phyloP scores from a whole-genome alignment of 2,329 filamentous ascomycete genomes.

The Colletotrichum sp. region DNA sequence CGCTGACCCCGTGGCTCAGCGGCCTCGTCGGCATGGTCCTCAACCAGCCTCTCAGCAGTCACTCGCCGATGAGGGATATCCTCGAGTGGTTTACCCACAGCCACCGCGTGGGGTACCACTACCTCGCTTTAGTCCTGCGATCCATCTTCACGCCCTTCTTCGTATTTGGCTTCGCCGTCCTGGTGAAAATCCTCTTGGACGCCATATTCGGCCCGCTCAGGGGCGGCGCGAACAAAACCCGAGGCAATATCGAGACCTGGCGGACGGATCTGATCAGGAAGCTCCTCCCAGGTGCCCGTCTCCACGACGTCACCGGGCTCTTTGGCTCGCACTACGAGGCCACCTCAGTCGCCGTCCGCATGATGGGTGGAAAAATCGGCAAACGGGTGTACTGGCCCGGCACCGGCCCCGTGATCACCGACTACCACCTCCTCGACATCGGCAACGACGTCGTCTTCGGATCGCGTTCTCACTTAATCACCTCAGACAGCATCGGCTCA shows the following conservation, averaged over 20 bases:
- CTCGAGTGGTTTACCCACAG: slow-evolving; percentile 55
- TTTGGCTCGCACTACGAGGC: slow-evolving; percentile 62
- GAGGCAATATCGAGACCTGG: slow-evolving; percentile 46
- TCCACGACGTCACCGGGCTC: slow-evolving; percentile 54
- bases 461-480: slow-evolving; percentile 58
- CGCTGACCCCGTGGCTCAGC: slow-evolving; percentile 49
- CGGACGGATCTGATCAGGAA: slow-evolving; percentile 47
- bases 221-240: slow-evolving; percentile 33
- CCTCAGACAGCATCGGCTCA: slow-evolving; percentile 55
- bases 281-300: slow-evolving; percentile 46
- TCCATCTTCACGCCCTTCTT: slow-evolving; percentile 47
- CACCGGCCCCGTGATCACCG: slow-evolving; percentile 56
- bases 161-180: slow-evolving; percentile 45
- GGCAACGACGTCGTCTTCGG: slow-evolving; percentile 67
- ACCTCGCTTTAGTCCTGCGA: slow-evolving; percentile 49
- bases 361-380: slow-evolving; percentile 58
- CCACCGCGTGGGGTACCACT: slow-evolving; percentile 54
- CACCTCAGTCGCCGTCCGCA: slow-evolving; percentile 54
- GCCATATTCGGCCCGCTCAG: slow-evolving; percentile 40
- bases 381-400: slow-evolving; percentile 63
- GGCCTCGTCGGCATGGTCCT: slow-evolving; percentile 67
- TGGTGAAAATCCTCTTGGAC: slow-evolving; percentile 47
- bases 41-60: slow-evolving; percentile 42
- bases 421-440: slow-evolving; percentile 60
- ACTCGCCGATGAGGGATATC: slow-evolving; percentile 43